A percentile compares a stretch with the other conserved stretches of the same genome.
Evolutionary conservation across 129 eudicot genomes (phyloP).

Genomic region (Kitagawia praeruptora): DNA sequence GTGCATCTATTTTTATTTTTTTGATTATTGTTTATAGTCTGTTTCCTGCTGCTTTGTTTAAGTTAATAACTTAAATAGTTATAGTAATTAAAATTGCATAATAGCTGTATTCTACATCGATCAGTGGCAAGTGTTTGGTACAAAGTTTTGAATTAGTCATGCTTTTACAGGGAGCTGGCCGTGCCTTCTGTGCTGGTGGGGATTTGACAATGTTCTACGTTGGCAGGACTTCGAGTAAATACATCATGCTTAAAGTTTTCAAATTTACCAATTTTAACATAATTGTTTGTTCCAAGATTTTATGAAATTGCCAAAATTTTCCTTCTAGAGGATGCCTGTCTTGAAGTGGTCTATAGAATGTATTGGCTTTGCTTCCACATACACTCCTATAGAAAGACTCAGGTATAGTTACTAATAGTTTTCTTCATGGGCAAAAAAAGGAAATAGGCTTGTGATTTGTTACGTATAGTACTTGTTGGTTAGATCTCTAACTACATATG

Average conservation of each 20-base stretch:
- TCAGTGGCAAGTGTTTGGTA: not conserved
- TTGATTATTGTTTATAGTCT: not conserved
- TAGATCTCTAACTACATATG: not conserved
- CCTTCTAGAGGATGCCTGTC: constrained; percentile 71
- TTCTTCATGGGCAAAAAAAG: not conserved
- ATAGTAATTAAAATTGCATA: not conserved
- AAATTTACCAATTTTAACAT: not conserved
- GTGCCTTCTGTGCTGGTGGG: constrained; percentile 96
- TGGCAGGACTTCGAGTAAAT: constrained; percentile 57
- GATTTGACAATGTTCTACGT: constrained; percentile 82
- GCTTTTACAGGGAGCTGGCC: constrained; percentile 75
- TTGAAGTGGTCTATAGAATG: constrained; percentile 92
- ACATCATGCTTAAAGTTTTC: not conserved
- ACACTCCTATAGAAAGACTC: constrained; percentile 76
- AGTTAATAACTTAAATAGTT: not conserved
- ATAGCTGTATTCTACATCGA: not conserved
- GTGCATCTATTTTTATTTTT: not conserved
- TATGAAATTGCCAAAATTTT: constrained; percentile 12
- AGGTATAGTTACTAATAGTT: constrained; percentile 27
- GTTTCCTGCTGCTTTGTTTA: not conserved
- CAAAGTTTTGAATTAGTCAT: not conserved
- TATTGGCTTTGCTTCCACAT: constrained; percentile 97
- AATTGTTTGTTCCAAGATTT: not conserved
- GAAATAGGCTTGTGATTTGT: not conserved
- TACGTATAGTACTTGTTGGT: not conserved